These are phyloP conservation scores for Aphanomyces invadans DNA, from an alignment of 352 stramenopile genomes.

Conservation along the genomic window DNA sequence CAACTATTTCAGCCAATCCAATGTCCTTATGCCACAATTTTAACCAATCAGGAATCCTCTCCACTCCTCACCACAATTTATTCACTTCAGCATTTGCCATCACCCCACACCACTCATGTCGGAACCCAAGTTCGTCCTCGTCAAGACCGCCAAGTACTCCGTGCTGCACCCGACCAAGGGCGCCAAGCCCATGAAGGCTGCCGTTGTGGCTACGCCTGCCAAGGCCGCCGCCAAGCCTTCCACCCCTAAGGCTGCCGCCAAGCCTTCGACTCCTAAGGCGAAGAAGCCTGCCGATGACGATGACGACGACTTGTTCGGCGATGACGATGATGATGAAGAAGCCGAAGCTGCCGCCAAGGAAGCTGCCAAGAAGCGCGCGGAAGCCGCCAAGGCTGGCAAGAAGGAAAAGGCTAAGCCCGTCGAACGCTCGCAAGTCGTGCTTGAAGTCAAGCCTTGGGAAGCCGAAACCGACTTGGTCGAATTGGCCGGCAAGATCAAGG, in stretches of 20 bases:
- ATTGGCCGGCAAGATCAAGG: conserved; percentile 68
- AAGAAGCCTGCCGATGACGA: conserved; percentile 39
- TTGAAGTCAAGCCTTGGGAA: conserved; percentile 73
- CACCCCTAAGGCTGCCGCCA: conserved; percentile 26
- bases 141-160: conserved; percentile 61
- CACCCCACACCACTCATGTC: conserved; percentile 35
- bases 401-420: conserved; percentile 62
- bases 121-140: conserved; percentile 41
- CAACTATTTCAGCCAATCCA: conserved; percentile 4
- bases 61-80: background rate
- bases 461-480: conserved; percentile 66
- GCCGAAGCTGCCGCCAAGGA: conserved; percentile 45
- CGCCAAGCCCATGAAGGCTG: conserved; percentile 56
- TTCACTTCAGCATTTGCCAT: conserved; percentile 6
- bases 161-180: conserved; percentile 49
- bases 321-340: conserved; percentile 46
- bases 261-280: conserved; percentile 27
- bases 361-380: conserved; percentile 44
- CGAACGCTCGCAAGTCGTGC: conserved; percentile 54
- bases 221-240: conserved; percentile 26
- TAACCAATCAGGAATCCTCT: background rate
- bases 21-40: too few relatives aligned
- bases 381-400: conserved; percentile 40
- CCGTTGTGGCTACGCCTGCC: conserved; percentile 27
- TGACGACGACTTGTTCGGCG: conserved; percentile 49